Evolutionary conservation across 1,284 basidiomycete genomes (phyloP).

Genomic region (Sporisorium iseilematis-ciliati): DNA sequence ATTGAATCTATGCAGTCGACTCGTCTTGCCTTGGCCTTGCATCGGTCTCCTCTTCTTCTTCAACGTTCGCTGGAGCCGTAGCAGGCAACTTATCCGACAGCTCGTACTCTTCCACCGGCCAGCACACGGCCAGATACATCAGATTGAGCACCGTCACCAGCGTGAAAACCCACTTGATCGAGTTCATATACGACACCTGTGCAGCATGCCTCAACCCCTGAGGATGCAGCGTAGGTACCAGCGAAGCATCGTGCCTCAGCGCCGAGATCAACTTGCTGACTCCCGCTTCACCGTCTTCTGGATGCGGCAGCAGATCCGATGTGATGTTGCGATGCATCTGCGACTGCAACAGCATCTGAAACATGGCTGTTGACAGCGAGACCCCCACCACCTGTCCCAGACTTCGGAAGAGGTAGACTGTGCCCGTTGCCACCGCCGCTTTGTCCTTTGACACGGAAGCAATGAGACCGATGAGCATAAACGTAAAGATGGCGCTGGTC

Average conservation of each 20-base stretch:
- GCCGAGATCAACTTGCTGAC: conserved; percentile 75
- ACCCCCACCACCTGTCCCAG: conserved; percentile 85
- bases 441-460: conserved; percentile 42
- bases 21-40: background rate
- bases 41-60: background rate
- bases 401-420: conserved; percentile 80
- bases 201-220: conserved; percentile 78
- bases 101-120: conserved; percentile 38
- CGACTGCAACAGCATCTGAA: conserved; percentile 78
- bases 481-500: conserved; percentile 81
- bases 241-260: conserved; percentile 82
- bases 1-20: conserved; percentile 5
- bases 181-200: conserved; percentile 82
- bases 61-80: conserved; percentile 5
- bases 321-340: conserved; percentile 78
- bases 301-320: conserved; percentile 73
- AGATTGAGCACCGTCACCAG: conserved; percentile 80
- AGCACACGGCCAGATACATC: conserved; percentile 37
- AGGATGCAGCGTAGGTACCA: conserved; percentile 78
- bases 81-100: conserved; percentile 34
- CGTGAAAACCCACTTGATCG: conserved; percentile 86
- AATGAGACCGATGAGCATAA: conserved; percentile 76
- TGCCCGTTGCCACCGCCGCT: conserved; percentile 84
- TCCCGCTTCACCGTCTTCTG: conserved; percentile 13
- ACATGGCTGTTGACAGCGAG: conserved; percentile 80